Evolutionary conservation across 176 grass and related monocot genomes (phyloP), one percentile per base, ranked within the genome.

Genomic region (Aegilops longissima): DNA sequence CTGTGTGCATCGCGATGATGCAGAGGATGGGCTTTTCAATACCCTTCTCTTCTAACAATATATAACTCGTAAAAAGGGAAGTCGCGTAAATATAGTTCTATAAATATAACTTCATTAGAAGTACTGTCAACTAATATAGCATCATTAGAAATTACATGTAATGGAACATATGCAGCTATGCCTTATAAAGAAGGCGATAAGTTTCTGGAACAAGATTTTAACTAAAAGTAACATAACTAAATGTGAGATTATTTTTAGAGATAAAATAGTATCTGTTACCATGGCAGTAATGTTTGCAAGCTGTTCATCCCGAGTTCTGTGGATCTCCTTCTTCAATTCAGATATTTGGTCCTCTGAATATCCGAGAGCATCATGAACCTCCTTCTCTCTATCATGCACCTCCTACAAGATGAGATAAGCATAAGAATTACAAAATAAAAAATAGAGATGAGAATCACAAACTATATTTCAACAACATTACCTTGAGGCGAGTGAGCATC

Each of bases 211-310:
- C 36, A 74, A 1, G 12, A 2, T 27, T 27, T 74, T 16, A 16
- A 14, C 0, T 38, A 4, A 8, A 74, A 45, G 40, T 47, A 47
- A 52, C 11, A 24, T 44, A 73, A 13, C 38, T 25, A 74, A 47
- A 45, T 72, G 20, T 64, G 62, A 64, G 49, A 29, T 2, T 65
- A 24, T 24, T n/a, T 56, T 5, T 13, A 56, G 16, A 11, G 30
- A 69, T 52, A 35, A 34, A 82, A 52, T 81, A 51, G 10, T 9
- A 81, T 67, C 27, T 67, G 58, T 79, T 92, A 97, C 94, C 94
- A 93, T 97, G 76, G 61, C 87, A 70, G 94, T 94, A 74, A 94
- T 92, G 63, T 84, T 80, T 11, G 82, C 75, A 86, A 97, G 90
- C 16, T 94, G 94, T 61, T 90, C 87, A 88, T 97, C 89, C 36